A percentile compares a stretch with the other conserved stretches of the same genome.
phyloP scores from a whole-genome alignment of 1,284 basidiomycete species.

The Athelia sp. region DNA sequence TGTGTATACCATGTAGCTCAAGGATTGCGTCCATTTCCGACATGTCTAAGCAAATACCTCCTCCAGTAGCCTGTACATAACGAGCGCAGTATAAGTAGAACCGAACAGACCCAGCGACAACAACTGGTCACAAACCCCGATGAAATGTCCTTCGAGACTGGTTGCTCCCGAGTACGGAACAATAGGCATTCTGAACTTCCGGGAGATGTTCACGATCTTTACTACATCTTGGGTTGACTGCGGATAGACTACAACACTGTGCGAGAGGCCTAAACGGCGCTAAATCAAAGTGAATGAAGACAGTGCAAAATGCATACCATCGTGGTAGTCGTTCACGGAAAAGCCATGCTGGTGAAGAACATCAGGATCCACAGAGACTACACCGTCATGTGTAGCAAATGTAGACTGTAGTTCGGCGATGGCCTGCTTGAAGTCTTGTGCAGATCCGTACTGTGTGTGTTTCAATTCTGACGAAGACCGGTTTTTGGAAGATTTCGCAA shows the following conservation, averaged over 20 bases:
- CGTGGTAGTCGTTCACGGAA: constrained; percentile 54
- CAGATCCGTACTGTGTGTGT: constrained; percentile 33
- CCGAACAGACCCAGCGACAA: constrained; percentile 4
- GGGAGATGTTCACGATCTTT: constrained; percentile 60
- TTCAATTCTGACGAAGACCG: no score
- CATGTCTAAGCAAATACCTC: constrained; percentile 85
- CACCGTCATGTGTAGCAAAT: constrained; percentile 29
- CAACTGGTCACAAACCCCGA: constrained; percentile 46
- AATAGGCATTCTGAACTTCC: constrained; percentile 66
- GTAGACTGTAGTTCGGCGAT: constrained; percentile 40
- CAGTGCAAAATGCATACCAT: constrained; percentile 36
- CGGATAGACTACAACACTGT: constrained; percentile 53
- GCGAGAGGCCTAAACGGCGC: constrained; percentile 24
- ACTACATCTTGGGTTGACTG: constrained; percentile 64
- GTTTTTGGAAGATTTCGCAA: no score
- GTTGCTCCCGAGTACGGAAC: constrained; percentile 70
- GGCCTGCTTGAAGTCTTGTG: constrained; percentile 45
- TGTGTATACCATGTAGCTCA: constrained; percentile 59
- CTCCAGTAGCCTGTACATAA: constrained; percentile 28
- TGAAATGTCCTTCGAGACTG: constrained; percentile 60
- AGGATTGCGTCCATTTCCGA: constrained; percentile 82
- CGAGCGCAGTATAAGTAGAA: background rate
- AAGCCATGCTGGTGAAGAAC: constrained; percentile 54
- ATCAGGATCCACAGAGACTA: constrained; percentile 50
- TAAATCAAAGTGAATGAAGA: constrained; percentile 12